Base-by-base conservation (phyloP, 2,329 filamentous ascomycete genomes). In the Blastomyces parvus region DNA sequence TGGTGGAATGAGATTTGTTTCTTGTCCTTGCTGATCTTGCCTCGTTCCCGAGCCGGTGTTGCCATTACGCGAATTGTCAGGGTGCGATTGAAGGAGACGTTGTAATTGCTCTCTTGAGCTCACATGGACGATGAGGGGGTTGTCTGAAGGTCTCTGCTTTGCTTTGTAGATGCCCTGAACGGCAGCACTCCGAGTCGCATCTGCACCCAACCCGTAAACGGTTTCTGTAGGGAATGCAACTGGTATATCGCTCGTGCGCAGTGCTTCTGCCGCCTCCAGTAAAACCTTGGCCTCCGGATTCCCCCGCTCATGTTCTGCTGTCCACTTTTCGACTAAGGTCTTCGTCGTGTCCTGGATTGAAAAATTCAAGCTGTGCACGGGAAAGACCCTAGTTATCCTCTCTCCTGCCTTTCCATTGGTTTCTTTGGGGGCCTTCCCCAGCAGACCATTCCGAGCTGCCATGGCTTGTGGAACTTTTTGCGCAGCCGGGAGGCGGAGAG, bases 211-310 rank as follows among this genome's bases (percentile, higher is more conserved):
- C 0, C 94, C 94, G 74, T 99, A 99, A 0, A 99, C 94, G 0
- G 94, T 99, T 78, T 99, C 94, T 0, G 94, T 99, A 0, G 94
- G 94, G 73, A 99, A 99, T 0, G 90, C 94, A 58, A 99, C 91
- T 4, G 94, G 94, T 3, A 83, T 83, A 72, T 90, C 83, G 60
- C 83, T 86, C 22, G 81, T 80, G 60, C 80, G 83, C 44, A 96
- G 79, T 67, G 86, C 82, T 14, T 81, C 73, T 2, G 89, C 90
- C 0, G 90, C 90, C 62, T 85, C 78, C 64, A 79, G 77, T 46
- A 96, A 80, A 63, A 80, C 77, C 44, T 79, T 74, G 3, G 79
- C 77, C 68, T 84, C 82, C 2, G 73, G 65, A 2, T 78, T 81
- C 14, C 72, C 67, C 36, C 67, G 68, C n/a, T 67, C 66, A 60